Evolutionary conservation across 2,329 filamentous ascomycete genomes (phyloP), one percentile per base, ranked within the genome.

Genomic region (Cryphonectria carpinicola): DNA sequence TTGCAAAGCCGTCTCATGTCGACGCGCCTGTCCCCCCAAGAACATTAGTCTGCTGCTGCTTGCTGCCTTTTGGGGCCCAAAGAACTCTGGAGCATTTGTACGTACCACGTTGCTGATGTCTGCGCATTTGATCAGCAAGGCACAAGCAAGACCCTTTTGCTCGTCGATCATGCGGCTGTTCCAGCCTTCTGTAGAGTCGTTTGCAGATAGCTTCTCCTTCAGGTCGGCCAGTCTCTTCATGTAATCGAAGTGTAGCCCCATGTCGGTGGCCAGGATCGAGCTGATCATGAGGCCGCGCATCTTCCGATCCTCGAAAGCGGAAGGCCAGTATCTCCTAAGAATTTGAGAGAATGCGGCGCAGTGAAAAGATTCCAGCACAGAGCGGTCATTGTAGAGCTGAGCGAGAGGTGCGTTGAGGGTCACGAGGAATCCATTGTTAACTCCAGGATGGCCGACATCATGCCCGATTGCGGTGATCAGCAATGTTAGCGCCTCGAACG

Each of bases 321-420:
- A 85, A 0, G 95, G 94, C 96, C 96, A 99, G 79, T 98, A 91
- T 65, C 94, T 89, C 65, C 95, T 92, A 58, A 99, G 87, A 54
- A 99, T 97, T 78, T 98, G 96, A 0, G 95, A 98, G 77, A 95
- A 99, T 2, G 96, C 96, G 1, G 96, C 96, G 78, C 96, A 98
- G 79, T 99, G 96, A 77, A 98, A 99, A 0, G 95, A 97, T 81
- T 99, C 96, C 52, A 99, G 86, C 22, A 99, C 96, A 0, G 96
- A 98, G 69, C 93, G 93, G 80, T 99, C 96, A 78, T 98, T 98
- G 84, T 98, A 99, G 19, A 98, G 85, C 80, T 98, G 95, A 17
- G 96, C 96, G 39, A 99, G 84, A 1, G 96, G 95, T 25, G 96
- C 93, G 78, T 98, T 97, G 43, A 98, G 87, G 43, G 93, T 94